A percentile compares a stretch with the other conserved stretches of the same genome.
phyloP scores from a whole-genome alignment of 495 filamentous ascomycete species.

The Symbiotaphrina buchneri region DNA sequence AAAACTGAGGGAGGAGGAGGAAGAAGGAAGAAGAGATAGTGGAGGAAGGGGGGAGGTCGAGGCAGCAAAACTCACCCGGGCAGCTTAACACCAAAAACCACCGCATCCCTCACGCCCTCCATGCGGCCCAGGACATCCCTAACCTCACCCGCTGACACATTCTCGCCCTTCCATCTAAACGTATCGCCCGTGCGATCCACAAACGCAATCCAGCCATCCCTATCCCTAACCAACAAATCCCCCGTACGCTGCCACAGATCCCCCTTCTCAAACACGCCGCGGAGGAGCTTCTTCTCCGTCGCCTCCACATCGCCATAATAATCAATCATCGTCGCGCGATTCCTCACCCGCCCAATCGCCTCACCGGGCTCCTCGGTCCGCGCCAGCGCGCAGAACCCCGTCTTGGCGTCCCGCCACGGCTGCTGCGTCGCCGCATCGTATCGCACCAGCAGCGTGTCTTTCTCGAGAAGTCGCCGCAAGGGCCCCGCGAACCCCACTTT shows the following conservation, averaged over 20 bases:
- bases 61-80: too few relatives aligned
- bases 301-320: constrained; percentile 8
- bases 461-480: constrained; percentile 7
- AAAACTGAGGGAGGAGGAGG: too few relatives aligned
- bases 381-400: constrained; percentile 8
- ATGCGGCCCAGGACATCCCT: too few relatives aligned
- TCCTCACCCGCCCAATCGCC: constrained; percentile 9
- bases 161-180: too few relatives aligned
- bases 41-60: too few relatives aligned
- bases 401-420: constrained; percentile 7
- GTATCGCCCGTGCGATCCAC: too few relatives aligned
- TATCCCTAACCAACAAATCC: too few relatives aligned
- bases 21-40: too few relatives aligned
- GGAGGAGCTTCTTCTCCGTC: constrained; percentile 8
- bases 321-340: constrained; percentile 8
- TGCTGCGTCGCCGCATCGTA: constrained; percentile 5
- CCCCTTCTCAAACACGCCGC: constrained; percentile 9
- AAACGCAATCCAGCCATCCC: too few relatives aligned
- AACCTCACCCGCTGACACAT: too few relatives aligned
- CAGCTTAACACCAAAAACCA: too few relatives aligned
- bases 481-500: constrained; percentile 10
- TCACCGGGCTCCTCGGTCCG: constrained; percentile 8
- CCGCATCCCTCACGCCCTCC: too few relatives aligned
- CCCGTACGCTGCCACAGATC: constrained; percentile 10
- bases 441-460: constrained; percentile 7